Base-by-base conservation (phyloP, 1,284 basidiomycete genomes). In the Clitocybe nebularis region DNA sequence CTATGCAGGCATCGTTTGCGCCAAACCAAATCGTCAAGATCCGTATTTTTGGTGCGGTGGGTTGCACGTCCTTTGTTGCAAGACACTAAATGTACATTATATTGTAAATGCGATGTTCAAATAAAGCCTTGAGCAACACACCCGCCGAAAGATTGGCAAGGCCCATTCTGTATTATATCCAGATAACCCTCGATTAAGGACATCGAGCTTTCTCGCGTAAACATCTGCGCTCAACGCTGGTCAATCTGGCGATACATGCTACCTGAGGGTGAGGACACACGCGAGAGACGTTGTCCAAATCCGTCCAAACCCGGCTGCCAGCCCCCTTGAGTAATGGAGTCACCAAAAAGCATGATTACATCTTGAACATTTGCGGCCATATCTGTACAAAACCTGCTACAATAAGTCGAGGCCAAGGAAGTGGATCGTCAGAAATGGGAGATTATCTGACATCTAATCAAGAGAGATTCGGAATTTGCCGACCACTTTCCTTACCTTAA, bases 101-200 rank as follows among this genome's bases (percentile, higher is more conserved):
- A 17, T 24, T 3, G 10, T 2, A 29, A 32, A 36, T 41, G 22
- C 23, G 20, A 13, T 32, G 30, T 22, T 8, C 8, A 21, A 16
- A 22, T 20, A 29, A n/a, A 23, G 3, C 22, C 25, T 13, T 17
- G 20, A 17, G 22, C 19, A 19, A 53, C 68, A 52, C 41, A 87
- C 85, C 72, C 85, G 80, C 55, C 88, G 75, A 48, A 93, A 78
- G 22, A 89, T 74, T 0, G 86, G 84, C 17, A 91, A 67, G 2
- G 74, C 84, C 89, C 90, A 93, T 29, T 84, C 80, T 0, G 87
- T 84, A 56, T 88, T 93, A 62, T 93, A 94, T 2, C 91, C 90
- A 45, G 77, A 72, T 7, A 79, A 63, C 4, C 91, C 91, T 29
- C 91, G 79, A 60, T 93, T 93, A 39, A 93, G 53, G 9, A 94